Evolutionary conservation across 352 stramenopile genomes (phyloP).

Genomic region (Globisporangium orthogonon): DNA sequence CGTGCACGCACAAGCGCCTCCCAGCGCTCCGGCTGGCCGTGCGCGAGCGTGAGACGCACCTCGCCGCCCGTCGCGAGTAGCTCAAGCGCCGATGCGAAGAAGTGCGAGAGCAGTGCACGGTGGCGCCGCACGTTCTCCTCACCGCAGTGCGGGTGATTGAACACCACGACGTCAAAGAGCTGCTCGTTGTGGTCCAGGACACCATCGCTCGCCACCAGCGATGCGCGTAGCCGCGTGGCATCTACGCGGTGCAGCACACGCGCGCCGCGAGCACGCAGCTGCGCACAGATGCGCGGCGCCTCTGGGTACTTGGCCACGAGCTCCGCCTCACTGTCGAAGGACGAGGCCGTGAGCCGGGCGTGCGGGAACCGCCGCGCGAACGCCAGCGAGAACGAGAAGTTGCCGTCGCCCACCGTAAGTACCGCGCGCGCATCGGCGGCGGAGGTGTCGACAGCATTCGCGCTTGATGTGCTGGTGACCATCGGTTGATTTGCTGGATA

Average conservation of each 20-base stretch:
- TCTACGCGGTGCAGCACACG: constrained; percentile 57
- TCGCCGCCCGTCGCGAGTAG: constrained; percentile 26
- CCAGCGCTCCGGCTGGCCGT: constrained; percentile 76
- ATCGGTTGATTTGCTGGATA: too few species aligned
- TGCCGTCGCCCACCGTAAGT: constrained; percentile 90
- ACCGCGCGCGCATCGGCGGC: constrained; percentile 13
- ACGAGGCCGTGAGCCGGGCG: constrained; percentile 32
- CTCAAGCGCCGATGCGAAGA: constrained; percentile 70
- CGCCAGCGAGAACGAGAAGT: constrained; percentile 90
- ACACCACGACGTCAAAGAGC: constrained; percentile 82
- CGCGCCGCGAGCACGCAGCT: constrained; percentile 33
- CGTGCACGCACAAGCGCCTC: constrained; percentile 44
- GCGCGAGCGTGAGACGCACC: constrained; percentile 66
- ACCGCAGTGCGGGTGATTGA: constrained; percentile 92
- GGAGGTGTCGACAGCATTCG: too few species aligned
- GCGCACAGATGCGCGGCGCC: constrained; percentile 25
- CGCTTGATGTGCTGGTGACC: too few species aligned
- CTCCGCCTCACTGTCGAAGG: constrained; percentile 58
- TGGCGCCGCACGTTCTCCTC: constrained; percentile 87
- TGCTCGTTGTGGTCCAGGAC: constrained; percentile 6
- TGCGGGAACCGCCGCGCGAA: constrained; percentile 27
- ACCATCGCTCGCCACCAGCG: constrained; percentile 17
- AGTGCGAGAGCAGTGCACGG: constrained; percentile 87
- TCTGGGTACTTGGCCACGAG: constrained; percentile 63
- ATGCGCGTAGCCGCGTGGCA: constrained; percentile 49